These are phyloP conservation scores for baker's yeast (Saccharomyces cerevisiae) DNA, from an alignment of 805 yeast species.

Conservation along the genomic window DNA sequence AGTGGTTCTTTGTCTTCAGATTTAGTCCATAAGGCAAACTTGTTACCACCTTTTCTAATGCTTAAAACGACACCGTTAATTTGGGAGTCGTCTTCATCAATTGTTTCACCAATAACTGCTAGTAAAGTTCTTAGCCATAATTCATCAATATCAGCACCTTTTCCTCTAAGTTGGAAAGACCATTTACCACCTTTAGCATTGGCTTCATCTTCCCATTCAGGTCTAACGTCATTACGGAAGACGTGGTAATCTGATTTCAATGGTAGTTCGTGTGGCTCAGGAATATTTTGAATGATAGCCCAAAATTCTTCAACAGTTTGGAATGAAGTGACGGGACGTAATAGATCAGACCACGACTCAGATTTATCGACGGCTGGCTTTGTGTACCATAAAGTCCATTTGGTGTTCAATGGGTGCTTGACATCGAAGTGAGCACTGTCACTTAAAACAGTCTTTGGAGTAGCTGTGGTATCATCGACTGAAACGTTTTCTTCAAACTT, in stretches of 20 bases:
- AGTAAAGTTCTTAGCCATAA: conserved; percentile 86
- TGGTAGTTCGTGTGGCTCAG: conserved; percentile 86
- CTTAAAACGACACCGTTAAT: conserved; percentile 92
- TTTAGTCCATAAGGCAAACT: conserved; percentile 91
- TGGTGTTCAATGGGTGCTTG: conserved; percentile 77
- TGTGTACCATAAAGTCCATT: conserved; percentile 97
- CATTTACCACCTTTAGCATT: conserved; percentile 93
- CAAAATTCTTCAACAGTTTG: conserved; percentile 97
- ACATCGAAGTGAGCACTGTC: conserved; percentile 27
- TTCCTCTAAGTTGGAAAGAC: conserved; percentile 68
- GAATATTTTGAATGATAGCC: conserved; percentile 93
- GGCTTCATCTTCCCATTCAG: conserved; percentile 95
- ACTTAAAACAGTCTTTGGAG: conserved; percentile 27
- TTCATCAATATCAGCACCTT: conserved; percentile 63
- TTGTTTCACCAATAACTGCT: conserved; percentile 90
- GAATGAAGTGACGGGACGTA: conserved; percentile 88
- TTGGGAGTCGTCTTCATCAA: conserved; percentile 74
- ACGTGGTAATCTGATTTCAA: conserved; percentile 88
- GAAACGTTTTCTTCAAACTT: conserved; percentile 26
- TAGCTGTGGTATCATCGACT: conserved; percentile 13
- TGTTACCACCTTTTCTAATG: conserved; percentile 72
- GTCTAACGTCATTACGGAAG: conserved; percentile 87
- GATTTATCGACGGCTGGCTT: conserved; percentile 74
- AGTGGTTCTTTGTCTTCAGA: conserved; percentile 58
- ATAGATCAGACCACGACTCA: conserved; percentile 86